Conservation (phyloP, 805 yeast genomes). For the Hagleromyces aurorensis region DNA sequence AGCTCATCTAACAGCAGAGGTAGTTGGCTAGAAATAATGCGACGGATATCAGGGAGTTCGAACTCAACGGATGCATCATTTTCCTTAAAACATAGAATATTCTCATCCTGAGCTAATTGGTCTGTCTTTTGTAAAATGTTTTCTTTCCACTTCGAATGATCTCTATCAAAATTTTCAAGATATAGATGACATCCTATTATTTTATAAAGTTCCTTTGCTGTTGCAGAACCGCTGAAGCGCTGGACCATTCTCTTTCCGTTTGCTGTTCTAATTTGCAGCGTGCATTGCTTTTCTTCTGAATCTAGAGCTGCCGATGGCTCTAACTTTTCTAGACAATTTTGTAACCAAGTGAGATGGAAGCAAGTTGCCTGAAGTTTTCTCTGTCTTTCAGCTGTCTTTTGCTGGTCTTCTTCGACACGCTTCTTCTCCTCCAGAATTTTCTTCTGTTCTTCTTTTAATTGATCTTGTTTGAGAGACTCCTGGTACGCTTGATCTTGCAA, state of each 20-base stretch:
- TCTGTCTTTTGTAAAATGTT: constrained; percentile 37
- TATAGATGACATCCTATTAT: constrained; percentile 23
- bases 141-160: constrained; percentile 61
- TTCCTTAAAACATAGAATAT: constrained; percentile 19
- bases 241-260: constrained; percentile 25
- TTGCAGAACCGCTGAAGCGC: constrained; percentile 15
- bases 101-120: constrained; percentile 11
- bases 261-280: constrained; percentile 28
- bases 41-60: constrained; percentile 1
- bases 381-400: constrained; percentile 8
- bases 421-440: constrained; percentile 17
- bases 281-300: constrained; percentile 10
- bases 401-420: constrained; percentile 2
- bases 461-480: constrained; percentile 51
- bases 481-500: constrained; percentile 64
- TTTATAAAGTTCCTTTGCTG: constrained; percentile 18
- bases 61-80: constrained; percentile 4
- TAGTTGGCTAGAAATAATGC: constrained; percentile 20
- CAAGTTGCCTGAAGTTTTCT: constrained; percentile 13
- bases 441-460: constrained; percentile 42
- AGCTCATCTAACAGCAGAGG: constrained; percentile 21
- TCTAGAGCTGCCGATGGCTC: constrained; percentile 1
- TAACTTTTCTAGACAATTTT: constrained; percentile 12
- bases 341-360: constrained; percentile 19
- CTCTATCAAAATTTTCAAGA: constrained; percentile 44